phyloP scores from a whole-genome alignment of 352 stramenopile species.

The Phytophthora ohioensis region DNA sequence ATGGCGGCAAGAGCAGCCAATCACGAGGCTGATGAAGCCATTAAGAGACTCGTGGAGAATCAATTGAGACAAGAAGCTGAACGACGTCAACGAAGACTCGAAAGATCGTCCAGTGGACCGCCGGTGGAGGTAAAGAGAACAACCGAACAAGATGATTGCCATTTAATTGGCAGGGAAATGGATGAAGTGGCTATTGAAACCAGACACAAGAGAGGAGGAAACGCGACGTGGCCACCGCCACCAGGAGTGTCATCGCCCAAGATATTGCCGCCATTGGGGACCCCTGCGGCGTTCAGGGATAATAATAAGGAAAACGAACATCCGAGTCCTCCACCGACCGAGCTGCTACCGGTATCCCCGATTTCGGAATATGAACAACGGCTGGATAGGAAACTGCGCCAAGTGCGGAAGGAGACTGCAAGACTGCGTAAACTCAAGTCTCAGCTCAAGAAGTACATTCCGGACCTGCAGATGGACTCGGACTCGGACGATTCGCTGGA shows the following conservation, averaged over 20 bases:
- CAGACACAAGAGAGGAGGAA: conserved; percentile 26
- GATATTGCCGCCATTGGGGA: conserved; percentile 37
- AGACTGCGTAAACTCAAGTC: conserved; percentile 46
- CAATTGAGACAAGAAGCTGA: conserved; percentile 47
- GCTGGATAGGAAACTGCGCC: conserved; percentile 55
- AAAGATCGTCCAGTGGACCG: conserved; percentile 28
- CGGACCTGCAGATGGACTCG: conserved; percentile 52
- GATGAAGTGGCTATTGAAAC: conserved; percentile 24
- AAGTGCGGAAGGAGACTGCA: conserved; percentile 52
- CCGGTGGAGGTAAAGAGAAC: conserved; percentile 31
- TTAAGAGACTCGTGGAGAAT: conserved; percentile 62
- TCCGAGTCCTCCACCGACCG: background rate
- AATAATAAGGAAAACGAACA: background rate
- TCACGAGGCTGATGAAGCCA: conserved; percentile 68
- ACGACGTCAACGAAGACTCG: conserved; percentile 29
- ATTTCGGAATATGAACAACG: conserved; percentile 51
- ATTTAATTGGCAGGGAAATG: conserved; percentile 21
- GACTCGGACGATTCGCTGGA: conserved; percentile 54
- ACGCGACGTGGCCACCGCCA: conserved; percentile 37
- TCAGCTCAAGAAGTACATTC: conserved; percentile 63
- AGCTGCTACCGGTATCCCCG: conserved; percentile 31
- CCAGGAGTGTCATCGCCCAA: conserved; percentile 33
- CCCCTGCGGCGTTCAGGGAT: conserved; percentile 18
- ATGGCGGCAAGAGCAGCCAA: conserved; percentile 61
- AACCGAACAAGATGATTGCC: conserved; percentile 1